Conservation (phyloP, 2,329 filamentous ascomycete species). For the Neurospora crassa region DNA sequence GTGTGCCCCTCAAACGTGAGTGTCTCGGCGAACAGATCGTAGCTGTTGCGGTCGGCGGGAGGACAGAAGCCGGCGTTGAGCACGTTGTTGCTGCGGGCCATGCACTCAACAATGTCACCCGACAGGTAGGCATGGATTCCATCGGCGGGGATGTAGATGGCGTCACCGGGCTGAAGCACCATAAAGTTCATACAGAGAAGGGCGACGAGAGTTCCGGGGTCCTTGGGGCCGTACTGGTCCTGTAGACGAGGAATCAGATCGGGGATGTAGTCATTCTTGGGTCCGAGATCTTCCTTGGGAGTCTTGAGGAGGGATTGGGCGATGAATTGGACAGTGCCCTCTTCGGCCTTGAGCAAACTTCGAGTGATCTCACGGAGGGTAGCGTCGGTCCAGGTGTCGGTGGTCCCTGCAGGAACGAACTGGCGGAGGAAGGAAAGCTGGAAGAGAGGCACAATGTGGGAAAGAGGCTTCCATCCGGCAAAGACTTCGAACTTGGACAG, state of each 20-base stretch:
- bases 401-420: conserved; percentile 37
- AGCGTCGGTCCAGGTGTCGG: conserved; percentile 43
- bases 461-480: conserved; percentile 61
- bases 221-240: conserved; percentile 51
- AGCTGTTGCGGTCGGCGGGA: conserved; percentile 49
- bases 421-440: conserved; percentile 39
- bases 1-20: conserved; percentile 56
- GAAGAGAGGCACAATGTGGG: conserved; percentile 49
- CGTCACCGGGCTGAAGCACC: conserved; percentile 53
- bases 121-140: conserved; percentile 65
- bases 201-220: conserved; percentile 60
- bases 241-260: conserved; percentile 56
- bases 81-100: conserved; percentile 68
- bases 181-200: conserved; percentile 68
- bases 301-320: conserved; percentile 41
- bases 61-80: conserved; percentile 69
- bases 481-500: conserved; percentile 66
- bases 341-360: conserved; percentile 43
- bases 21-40: conserved; percentile 52
- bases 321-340: conserved; percentile 40
- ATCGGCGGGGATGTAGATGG: conserved; percentile 62
- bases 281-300: conserved; percentile 36
- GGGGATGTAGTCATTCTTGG: conserved; percentile 39
- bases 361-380: conserved; percentile 46
- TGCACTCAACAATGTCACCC: conserved; percentile 70